Evolutionary conservation across 2,329 filamentous ascomycete genomes (phyloP), one percentile per base, ranked within the genome.

Genomic region (Pseudocercospora ulei): DNA sequence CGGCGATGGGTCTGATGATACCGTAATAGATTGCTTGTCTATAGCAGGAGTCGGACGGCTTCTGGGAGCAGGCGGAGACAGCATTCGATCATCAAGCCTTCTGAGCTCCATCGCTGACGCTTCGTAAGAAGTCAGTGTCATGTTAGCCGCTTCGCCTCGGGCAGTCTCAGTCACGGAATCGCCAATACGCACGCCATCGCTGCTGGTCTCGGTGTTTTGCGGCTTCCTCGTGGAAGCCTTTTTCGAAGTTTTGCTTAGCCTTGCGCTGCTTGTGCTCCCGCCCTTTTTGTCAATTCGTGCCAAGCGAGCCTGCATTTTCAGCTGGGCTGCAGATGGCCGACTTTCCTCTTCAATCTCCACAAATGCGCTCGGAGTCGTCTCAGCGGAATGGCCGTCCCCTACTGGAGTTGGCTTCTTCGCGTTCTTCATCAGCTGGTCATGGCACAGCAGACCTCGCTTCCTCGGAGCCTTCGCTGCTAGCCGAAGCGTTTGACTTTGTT

Each of bases 391-490:
- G 16, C 49, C 47, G n/a, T 41, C 41, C 9, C 46, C 43, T 3
- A 43, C 43, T 2, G 49, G 49, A n/a, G 42, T 38, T 1, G 36
- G 30, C 14, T 38, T 33, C 26, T 35, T 46, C 2, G 44, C 41
- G 13, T 50, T 49, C 17, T 46, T 43, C 2, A 43, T 24, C 4
- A 53, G 50, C 11, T 59, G 48, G n/a, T 60, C 51, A 37, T 67
- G 63, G 38, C 65, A 68, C 0, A 68, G 45, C 7, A 69, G 50
- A 13, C 43, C 48, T 40, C 58, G 66, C 22, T 61, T 65, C 41
- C 63, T 61, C 9, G 59, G 62, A 5, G 56, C 54, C n/a, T 57
- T 60, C 3, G 53, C 51, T 7, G 62, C 54, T 5, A 69, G 48
- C 1, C 62, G 61, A 18, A 68, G 41, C 3, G 59, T 65, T 51